Evolutionary conservation across 2,329 filamentous ascomycete species (phyloP), one percentile per base, ranked within the genome.

Genomic region (Daldinia sp.): DNA sequence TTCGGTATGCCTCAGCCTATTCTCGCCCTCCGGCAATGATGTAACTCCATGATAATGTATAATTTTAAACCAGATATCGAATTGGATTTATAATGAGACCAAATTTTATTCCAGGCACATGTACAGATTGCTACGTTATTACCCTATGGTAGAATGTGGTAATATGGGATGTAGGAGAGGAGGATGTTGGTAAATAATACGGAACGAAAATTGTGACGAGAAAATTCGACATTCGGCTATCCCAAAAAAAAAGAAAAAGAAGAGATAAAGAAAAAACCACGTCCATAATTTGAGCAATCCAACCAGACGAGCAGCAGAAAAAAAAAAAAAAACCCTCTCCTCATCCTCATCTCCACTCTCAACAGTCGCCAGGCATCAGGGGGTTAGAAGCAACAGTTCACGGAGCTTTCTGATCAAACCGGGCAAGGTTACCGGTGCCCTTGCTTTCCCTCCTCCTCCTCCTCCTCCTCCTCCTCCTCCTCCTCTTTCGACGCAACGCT

Each of bases 371-470:
- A 45, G 39, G 39, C 21, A 23, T 15, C 21, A 45, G 39, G 21
- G 39, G 39, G 39, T 15, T 21, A 45, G 39, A 21, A 45, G 39
- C 21, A 45, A 27, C 13, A 43, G 19, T 41, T 41, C 37, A 11
- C 37, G 19, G 10, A 43, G 39, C 39, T 43, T 23, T 43, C 54
- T 27, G 47, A 54, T 41, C 37, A 35, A 35, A 43, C 39, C 21
- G 8, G 25, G 39, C 57, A 53, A n/a, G 47, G 52, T 23, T 57
- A 55, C 35, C n/a, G 29, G 10, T 4, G 37, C 61, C 61, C 57
- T 57, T 61, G 39, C 61, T 41, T 45, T 39, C n/a, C n/a, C 2
- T 58, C 51, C 48, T 59, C 56, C 57, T 61, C 55, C 49, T 57
- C 19, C 10, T 58, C 51, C 48, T 59, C 56, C 57, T 61, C 55